A percentile compares a stretch with the other conserved stretches of the same genome.
Conservation (phyloP, 345 rosid species). For the sweet orange (Citrus sinensis) region DNA sequence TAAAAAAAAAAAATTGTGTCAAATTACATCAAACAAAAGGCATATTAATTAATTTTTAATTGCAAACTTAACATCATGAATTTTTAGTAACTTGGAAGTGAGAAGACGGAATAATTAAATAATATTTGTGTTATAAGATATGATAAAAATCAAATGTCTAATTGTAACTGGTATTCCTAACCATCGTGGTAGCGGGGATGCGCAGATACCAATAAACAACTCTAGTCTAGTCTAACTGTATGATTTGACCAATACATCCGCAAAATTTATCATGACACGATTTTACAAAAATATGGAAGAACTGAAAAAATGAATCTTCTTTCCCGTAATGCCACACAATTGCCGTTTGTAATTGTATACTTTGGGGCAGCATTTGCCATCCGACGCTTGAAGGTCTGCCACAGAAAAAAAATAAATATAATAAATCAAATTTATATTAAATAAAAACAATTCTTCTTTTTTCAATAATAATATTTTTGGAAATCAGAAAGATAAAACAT, state of each 20-base stretch:
- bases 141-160: too few relatives aligned
- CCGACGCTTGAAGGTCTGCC: conserved; percentile 84
- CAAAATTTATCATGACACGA: neutral
- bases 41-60: too few relatives aligned
- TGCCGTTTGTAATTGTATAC: conserved; percentile 14
- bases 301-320: neutral
- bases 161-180: too few relatives aligned
- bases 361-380: conserved; percentile 92
- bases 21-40: neutral
- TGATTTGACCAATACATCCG: neutral
- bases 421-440: neutral
- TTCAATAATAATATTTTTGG: neutral
- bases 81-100: too few relatives aligned
- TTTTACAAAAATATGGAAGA: too few relatives aligned
- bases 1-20: neutral
- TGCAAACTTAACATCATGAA: too few relatives aligned
- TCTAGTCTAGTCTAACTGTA: too few relatives aligned
- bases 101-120: too few relatives aligned
- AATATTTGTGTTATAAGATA: too few relatives aligned
- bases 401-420: neutral
- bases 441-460: neutral
- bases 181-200: too few relatives aligned
- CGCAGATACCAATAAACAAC: too few relatives aligned
- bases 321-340: neutral
- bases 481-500: too few relatives aligned